Conservation (phyloP, 2,329 filamentous ascomycete species). For the Neofusicoccum parvum region DNA sequence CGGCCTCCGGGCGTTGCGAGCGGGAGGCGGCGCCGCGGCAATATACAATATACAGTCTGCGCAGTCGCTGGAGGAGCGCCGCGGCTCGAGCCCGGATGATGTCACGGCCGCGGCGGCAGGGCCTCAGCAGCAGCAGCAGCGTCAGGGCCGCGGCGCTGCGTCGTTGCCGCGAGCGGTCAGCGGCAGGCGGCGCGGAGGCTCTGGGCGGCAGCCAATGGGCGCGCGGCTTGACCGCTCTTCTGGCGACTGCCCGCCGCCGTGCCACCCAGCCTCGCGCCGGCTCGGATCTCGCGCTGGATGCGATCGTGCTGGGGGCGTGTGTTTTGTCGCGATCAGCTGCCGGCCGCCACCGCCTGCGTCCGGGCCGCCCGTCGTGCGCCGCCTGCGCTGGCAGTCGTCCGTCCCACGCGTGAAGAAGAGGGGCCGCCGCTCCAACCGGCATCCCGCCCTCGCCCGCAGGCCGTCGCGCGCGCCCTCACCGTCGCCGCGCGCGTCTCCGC, state of each 20-base stretch:
- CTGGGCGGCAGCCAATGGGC: conserved; percentile 1
- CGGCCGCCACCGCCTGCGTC: neutral
- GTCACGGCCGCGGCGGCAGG: neutral
- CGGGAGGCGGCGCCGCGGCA: neutral
- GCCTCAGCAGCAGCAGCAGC: too few species aligned
- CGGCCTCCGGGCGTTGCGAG: neutral
- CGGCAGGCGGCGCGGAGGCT: neutral
- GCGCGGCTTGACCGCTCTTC: conserved; percentile 12
- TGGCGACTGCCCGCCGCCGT: neutral
- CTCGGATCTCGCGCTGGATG: neutral
- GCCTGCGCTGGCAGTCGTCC: neutral
- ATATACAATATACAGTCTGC: neutral
- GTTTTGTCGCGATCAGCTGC: neutral
- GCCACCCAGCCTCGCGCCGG: conserved; percentile 3
- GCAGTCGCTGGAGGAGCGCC: neutral
- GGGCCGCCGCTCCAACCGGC: neutral
- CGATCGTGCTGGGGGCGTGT: neutral
- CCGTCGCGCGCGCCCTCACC: neutral
- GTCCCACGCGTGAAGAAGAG: neutral
- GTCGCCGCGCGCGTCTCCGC: neutral
- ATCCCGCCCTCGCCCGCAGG: neutral
- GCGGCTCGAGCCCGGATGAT: neutral
- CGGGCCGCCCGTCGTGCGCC: neutral
- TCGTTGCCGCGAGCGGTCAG: neutral
- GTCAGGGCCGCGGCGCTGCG: too few species aligned